phyloP scores from a whole-genome alignment of 495 filamentous ascomycete genomes.

The Staphylotrichum longicolle region DNA sequence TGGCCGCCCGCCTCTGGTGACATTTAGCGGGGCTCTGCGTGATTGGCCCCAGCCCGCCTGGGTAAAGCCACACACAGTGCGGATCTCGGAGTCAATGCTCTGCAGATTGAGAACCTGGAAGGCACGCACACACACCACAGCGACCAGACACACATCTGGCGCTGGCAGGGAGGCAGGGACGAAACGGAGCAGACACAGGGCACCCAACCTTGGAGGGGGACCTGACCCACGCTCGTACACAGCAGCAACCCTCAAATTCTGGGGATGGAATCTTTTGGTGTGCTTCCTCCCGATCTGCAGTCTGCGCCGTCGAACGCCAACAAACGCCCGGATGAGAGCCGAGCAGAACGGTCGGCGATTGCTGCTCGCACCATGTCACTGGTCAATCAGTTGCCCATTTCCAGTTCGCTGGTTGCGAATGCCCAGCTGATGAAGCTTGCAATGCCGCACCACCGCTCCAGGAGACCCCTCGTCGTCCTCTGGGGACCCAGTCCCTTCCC shows the following conservation, averaged over 20 bases:
- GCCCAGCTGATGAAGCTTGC: conserved; percentile 18
- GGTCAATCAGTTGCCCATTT: conserved; percentile 12
- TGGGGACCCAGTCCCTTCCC: conserved; percentile 2
- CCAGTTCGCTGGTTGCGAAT: conserved; percentile 12
- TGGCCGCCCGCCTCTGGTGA: conserved; percentile 15
- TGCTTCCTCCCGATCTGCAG: too few species aligned
- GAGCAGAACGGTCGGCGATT: too few species aligned
- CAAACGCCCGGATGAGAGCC: background rate
- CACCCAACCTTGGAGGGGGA: too few species aligned
- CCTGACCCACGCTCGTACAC: too few species aligned
- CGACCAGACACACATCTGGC: too few species aligned
- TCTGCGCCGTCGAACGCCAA: too few species aligned
- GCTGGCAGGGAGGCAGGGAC: background rate
- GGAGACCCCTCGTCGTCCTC: conserved; percentile 2
- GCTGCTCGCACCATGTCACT: background rate
- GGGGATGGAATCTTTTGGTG: too few species aligned
- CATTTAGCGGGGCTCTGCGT: conserved; percentile 16
- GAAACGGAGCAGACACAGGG: background rate
- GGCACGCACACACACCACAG: too few species aligned
- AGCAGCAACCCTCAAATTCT: too few species aligned
- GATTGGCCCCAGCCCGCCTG: conserved; percentile 20
- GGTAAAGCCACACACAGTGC: conserved; percentile 32
- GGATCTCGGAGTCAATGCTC: background rate
- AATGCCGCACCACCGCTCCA: conserved; percentile 22
- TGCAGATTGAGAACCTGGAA: background rate